These are phyloP conservation scores for Podaxis sp. DNA, from an alignment of 768 basidiomycete species.

Conservation along the genomic window DNA sequence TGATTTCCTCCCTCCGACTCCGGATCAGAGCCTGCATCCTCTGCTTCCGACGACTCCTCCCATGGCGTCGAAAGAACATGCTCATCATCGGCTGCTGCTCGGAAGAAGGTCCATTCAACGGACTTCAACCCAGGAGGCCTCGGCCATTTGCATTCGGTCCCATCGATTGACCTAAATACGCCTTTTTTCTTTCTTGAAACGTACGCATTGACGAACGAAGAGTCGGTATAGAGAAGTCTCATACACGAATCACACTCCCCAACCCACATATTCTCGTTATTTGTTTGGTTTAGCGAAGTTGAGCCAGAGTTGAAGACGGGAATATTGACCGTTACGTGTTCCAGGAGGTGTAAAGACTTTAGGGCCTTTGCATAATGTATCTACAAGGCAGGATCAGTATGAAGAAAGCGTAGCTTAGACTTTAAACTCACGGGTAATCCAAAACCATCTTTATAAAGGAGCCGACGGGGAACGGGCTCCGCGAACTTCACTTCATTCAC, in stretches of 20 bases:
- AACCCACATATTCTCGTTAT: constrained; percentile 3
- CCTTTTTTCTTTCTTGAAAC: background rate
- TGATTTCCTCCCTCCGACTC: background rate
- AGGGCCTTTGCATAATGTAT: constrained; percentile 10
- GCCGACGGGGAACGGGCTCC: background rate
- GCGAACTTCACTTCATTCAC: background rate
- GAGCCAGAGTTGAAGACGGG: background rate
- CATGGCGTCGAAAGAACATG: too few relatives aligned
- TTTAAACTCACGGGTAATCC: constrained; percentile 5
- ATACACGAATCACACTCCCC: constrained; percentile 14
- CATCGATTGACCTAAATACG: background rate
- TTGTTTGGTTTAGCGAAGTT: background rate
- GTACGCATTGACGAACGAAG: background rate
- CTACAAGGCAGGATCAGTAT: background rate
- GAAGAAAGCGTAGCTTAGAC: background rate
- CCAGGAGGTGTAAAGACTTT: background rate
- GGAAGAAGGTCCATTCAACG: background rate
- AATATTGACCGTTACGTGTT: background rate
- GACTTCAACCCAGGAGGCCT: background rate
- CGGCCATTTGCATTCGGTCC: background rate
- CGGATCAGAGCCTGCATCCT: background rate
- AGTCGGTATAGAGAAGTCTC: background rate
- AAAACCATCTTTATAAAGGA: constrained; percentile 4
- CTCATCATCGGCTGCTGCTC: background rate
- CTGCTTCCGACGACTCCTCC: background rate